These are phyloP conservation scores for Inonotus obliquus DNA, from an alignment of 1,284 basidiomycete genomes.

Conservation along the genomic window DNA sequence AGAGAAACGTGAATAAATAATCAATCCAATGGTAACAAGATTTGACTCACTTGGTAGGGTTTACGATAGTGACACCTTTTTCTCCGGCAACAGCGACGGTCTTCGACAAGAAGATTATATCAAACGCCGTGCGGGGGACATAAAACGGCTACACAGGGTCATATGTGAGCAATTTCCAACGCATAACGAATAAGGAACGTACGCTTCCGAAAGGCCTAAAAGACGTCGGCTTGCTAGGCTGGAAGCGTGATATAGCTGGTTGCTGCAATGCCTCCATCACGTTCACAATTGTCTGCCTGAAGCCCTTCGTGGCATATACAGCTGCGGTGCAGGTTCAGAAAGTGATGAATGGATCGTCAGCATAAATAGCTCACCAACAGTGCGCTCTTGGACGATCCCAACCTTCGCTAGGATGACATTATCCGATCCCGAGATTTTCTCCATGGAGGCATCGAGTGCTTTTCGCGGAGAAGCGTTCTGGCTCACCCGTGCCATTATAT, in stretches of 20 bases:
- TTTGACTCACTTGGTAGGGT: slow-evolving; percentile 57
- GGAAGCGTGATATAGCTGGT: slow-evolving; percentile 29
- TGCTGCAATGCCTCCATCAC: slow-evolving; percentile 35
- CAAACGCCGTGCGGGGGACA: slow-evolving; percentile 61
- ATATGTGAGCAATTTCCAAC: slow-evolving; percentile 8
- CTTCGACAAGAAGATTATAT: slow-evolving; percentile 53
- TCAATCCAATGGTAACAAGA: background rate
- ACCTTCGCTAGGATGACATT: slow-evolving; percentile 57
- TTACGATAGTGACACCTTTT: slow-evolving; percentile 57
- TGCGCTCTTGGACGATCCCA: slow-evolving; percentile 45
- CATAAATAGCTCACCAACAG: slow-evolving; percentile 40
- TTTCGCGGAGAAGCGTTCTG: slow-evolving; percentile 41
- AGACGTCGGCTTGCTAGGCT: slow-evolving; percentile 29
- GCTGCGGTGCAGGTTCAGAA: slow-evolving; percentile 37
- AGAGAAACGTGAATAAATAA: slow-evolving; percentile 17
- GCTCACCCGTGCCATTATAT: slow-evolving; percentile 54
- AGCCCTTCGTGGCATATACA: slow-evolving; percentile 59
- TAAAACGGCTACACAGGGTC: slow-evolving; percentile 46
- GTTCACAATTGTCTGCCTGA: slow-evolving; percentile 52
- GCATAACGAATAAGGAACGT: slow-evolving; percentile 22
- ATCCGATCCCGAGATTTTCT: slow-evolving; percentile 49
- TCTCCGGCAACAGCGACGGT: slow-evolving; percentile 61
- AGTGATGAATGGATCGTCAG: background rate
- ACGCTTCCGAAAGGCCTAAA: slow-evolving; percentile 65
- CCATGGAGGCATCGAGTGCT: slow-evolving; percentile 48